phyloP scores from a whole-genome alignment of 352 stramenopile genomes.

The Globisporangium ultimum region DNA sequence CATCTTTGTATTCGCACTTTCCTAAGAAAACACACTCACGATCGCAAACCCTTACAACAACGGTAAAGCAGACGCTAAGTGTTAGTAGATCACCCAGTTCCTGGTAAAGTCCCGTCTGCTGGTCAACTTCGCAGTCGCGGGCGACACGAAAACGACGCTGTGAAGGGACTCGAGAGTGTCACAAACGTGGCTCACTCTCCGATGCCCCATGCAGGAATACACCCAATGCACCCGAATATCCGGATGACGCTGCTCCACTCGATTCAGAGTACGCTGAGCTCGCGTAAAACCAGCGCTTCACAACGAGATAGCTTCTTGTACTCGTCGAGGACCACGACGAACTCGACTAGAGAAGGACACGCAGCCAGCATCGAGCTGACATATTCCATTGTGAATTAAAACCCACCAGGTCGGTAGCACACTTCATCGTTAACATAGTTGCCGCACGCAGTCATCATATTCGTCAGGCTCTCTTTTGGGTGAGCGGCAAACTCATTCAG shows the following conservation, averaged over 20 bases:
- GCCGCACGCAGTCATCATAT: background rate
- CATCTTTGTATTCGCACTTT: too few relatives aligned
- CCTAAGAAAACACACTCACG: too few relatives aligned
- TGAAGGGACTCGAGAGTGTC: background rate
- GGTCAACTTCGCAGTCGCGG: too few relatives aligned
- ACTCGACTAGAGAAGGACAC: constrained; percentile 13
- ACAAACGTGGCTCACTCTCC: background rate
- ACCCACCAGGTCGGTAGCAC: background rate
- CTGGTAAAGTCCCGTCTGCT: too few relatives aligned
- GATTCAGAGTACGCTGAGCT: background rate
- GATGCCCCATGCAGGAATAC: background rate
- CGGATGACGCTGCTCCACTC: background rate
- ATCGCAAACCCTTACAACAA: too few relatives aligned
- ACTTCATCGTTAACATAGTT: background rate
- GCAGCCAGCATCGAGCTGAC: background rate
- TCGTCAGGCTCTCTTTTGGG: background rate
- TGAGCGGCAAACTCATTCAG: background rate
- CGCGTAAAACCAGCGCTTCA: background rate
- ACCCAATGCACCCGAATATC: background rate
- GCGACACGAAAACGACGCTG: background rate
- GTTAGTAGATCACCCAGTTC: too few relatives aligned
- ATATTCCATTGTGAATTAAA: background rate
- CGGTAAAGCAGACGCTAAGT: too few relatives aligned
- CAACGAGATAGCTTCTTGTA: background rate
- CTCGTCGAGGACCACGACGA: constrained; percentile 2